These are phyloP conservation scores for Petunia axillaris DNA, from an alignment of 257 asterid species.

Conservation along the genomic window DNA sequence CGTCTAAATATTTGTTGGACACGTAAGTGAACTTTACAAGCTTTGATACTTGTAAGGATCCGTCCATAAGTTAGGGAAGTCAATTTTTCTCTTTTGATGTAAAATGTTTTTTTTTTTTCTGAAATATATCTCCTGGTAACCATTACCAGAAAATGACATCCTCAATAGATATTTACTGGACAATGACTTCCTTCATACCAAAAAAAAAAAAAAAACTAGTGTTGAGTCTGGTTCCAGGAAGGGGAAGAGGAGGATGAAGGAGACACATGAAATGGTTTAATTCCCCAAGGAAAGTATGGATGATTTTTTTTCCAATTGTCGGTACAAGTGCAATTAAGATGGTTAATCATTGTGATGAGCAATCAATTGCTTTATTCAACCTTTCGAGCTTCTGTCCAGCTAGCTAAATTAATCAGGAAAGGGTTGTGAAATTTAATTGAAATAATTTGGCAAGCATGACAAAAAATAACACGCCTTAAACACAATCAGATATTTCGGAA, in stretches of 20 bases:
- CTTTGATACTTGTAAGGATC: too few relatives aligned
- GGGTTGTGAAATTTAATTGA: background rate
- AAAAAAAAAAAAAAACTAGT: too few relatives aligned
- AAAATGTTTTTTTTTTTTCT: too few relatives aligned
- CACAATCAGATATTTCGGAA: background rate
- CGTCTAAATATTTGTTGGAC: too few relatives aligned
- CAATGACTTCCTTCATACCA: too few relatives aligned
- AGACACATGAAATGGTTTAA: background rate
- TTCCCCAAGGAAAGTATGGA: background rate
- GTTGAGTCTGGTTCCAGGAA: background rate
- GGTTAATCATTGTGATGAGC: background rate
- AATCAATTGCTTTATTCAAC: background rate
- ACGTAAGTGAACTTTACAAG: too few relatives aligned
- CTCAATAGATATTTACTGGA: too few relatives aligned
- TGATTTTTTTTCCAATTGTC: background rate
- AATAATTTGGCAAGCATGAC: background rate
- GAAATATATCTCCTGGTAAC: too few relatives aligned
- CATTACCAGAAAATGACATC: too few relatives aligned
- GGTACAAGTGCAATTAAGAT: background rate
- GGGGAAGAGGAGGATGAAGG: constrained; percentile 1
- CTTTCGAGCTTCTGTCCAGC: background rate
- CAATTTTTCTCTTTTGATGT: too few relatives aligned
- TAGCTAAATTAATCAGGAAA: background rate
- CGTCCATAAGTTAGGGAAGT: too few relatives aligned
- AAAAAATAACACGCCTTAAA: background rate